Percentiles rank a stretch among this genome's conserved stretches.
These are phyloP conservation scores for Entoloma clypeatum DNA, from an alignment of 1,284 basidiomycete genomes.

Conservation along the genomic window DNA sequence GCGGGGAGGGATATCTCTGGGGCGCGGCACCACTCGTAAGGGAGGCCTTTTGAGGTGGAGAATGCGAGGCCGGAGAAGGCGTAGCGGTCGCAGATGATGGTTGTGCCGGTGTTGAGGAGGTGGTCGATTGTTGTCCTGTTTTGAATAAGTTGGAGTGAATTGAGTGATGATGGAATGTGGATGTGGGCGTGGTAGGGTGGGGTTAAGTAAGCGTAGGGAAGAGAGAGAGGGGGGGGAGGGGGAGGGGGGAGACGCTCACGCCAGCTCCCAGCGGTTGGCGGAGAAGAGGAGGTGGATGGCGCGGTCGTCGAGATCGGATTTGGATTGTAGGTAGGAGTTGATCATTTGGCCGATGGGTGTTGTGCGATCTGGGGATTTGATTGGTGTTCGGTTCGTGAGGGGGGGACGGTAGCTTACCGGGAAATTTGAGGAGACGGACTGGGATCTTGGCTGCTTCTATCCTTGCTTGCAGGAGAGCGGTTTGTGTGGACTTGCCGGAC, in stretches of 20 bases:
- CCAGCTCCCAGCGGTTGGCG: constrained; percentile 95
- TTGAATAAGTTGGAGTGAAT: constrained; percentile 2
- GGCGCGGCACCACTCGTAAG: constrained; percentile 76
- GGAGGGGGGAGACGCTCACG: constrained; percentile 42
- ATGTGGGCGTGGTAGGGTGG: constrained; percentile 2
- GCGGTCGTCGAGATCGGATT: constrained; percentile 86
- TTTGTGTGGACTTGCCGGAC: constrained; percentile 90
- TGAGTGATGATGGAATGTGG: neutral
- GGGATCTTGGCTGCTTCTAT: constrained; percentile 40
- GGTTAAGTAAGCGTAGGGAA: too few species aligned
- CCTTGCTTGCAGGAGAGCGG: constrained; percentile 52
- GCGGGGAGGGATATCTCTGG: constrained; percentile 86
- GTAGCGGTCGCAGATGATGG: constrained; percentile 90
- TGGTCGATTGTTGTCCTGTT: constrained; percentile 65
- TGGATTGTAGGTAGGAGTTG: constrained; percentile 83
- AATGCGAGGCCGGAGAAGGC: constrained; percentile 97
- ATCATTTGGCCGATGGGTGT: constrained; percentile 94
- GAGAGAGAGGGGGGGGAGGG: neutral
- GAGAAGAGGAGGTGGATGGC: constrained; percentile 94
- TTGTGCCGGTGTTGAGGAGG: constrained; percentile 63
- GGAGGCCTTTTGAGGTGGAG: constrained; percentile 75
- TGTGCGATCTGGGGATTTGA: constrained; percentile 67
- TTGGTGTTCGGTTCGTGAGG: constrained; percentile 5
- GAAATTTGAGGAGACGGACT: constrained; percentile 75
- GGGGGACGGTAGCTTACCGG: constrained; percentile 51